Base-by-base conservation (phyloP, 2,329 filamentous ascomycete genomes). In the Myriosclerotinia duriaeana region DNA sequence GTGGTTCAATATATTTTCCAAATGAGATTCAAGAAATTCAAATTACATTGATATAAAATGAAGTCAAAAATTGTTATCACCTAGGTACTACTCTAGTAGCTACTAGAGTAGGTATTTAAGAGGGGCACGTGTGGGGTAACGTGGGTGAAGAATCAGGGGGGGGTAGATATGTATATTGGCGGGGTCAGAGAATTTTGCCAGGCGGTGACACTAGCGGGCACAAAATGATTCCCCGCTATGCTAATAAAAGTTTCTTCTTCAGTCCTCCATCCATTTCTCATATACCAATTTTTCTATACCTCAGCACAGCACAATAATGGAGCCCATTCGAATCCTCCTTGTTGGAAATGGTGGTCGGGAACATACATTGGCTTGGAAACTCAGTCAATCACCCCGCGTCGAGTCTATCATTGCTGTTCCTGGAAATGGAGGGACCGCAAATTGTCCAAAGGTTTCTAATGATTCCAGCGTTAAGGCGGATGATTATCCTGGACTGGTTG, bases 341-440 rank as follows among this genome's bases (percentile, higher is more conserved):
- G 88, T 98, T 71, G 94, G 95, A 75, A 96, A 94, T 77, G 95
- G 95, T 72, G 95, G 94, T 73, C 89, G 95, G 74, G 95, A 99
- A 80, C 93, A 98, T 79, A 92, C 93, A 56, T 85, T 97, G 70
- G 93, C 93, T 53, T 98, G 93, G 93, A 97, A 96, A 80, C 83
- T 98, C 69, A 87, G 89, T 75, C 90, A 96, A 78, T 97, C 93
- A 20, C 83, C 88, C 53, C 84, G 84, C 55, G 91, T 97, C 69
- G 87, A 92, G 74, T 84, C 87, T 73, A 94, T 98, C 76, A 82
- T 85, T 72, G 85, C 81, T 53, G 85, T 87, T 54, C 87, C 87
- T 17, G 94, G 94, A 69, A 98, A 98, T 79, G 94, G 94, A 72
- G 95, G 95, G 67, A 97, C 93, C 38, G 88, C 86, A 64, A 80